phyloP scores from a whole-genome alignment of 495 filamentous ascomycete species.

The Polyplosphaeria fusca region DNA sequence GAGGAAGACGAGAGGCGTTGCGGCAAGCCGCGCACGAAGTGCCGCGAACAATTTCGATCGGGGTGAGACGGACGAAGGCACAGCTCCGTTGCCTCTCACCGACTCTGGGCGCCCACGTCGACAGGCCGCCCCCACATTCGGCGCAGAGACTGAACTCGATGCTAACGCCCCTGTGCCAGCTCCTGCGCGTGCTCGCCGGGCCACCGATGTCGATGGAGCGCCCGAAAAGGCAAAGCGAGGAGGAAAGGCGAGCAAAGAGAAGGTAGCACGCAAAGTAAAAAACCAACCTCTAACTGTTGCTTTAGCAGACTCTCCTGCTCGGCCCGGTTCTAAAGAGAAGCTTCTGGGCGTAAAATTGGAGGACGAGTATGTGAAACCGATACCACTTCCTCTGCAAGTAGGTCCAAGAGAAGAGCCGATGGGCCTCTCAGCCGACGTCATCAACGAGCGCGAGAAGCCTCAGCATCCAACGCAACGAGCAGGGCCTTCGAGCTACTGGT shows the following conservation, averaged over 20 bases:
- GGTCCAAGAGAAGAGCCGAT: conserved; percentile 20
- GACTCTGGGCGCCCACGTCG: conserved; percentile 67
- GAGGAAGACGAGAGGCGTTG: conserved; percentile 54
- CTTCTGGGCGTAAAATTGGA: conserved; percentile 24
- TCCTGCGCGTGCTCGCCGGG: conserved; percentile 29
- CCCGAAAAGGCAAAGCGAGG: conserved; percentile 38
- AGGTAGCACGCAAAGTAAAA: conserved; percentile 35
- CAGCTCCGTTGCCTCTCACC: conserved; percentile 46
- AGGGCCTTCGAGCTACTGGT: conserved; percentile 90
- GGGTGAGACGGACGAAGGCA: conserved; percentile 33
- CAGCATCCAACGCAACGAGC: conserved; percentile 30
- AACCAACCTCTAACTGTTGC: conserved; percentile 38
- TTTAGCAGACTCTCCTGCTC: conserved; percentile 33
- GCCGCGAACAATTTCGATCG: conserved; percentile 58
- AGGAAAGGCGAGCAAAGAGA: conserved; percentile 33
- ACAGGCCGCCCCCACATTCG: conserved; percentile 70
- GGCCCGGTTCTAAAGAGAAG: conserved; percentile 27
- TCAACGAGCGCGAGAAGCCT: conserved; percentile 1
- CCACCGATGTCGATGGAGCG: conserved; percentile 17
- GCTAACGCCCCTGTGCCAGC: conserved; percentile 43
- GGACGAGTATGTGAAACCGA: conserved; percentile 13
- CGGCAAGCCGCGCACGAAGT: conserved; percentile 43
- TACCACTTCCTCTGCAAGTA: conserved; percentile 8
- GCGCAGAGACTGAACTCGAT: conserved; percentile 47
- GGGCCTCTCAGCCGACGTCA: conserved; percentile 4